Conservation (phyloP, 2,329 filamentous ascomycete genomes). For the Aschersonia sp. region DNA sequence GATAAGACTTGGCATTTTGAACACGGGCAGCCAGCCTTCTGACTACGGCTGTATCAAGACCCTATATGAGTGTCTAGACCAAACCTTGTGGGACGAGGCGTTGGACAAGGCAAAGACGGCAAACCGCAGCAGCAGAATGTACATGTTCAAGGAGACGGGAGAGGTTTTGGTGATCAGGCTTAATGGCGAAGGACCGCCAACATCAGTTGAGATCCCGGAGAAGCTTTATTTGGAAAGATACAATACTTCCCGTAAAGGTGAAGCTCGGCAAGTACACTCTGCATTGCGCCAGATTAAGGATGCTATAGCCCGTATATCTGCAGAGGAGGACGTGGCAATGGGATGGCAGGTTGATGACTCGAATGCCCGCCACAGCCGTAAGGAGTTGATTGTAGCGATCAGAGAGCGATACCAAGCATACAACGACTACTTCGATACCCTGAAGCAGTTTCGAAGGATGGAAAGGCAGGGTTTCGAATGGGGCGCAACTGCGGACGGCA, state of each 20-base stretch:
- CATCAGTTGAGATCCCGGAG: conserved; percentile 33
- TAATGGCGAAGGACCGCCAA: conserved; percentile 23
- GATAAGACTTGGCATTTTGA: conserved; percentile 26
- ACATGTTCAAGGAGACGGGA: conserved; percentile 28
- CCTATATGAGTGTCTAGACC: conserved; percentile 32
- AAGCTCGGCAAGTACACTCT: conserved; percentile 29
- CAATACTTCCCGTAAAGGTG: conserved; percentile 26
- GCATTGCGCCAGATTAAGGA: conserved; percentile 19
- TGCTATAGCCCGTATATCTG: conserved; percentile 9
- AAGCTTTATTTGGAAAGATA: conserved; percentile 42
- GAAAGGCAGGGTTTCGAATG: conserved; percentile 22
- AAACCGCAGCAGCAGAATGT: conserved; percentile 12
- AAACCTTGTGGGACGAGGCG: conserved; percentile 31
- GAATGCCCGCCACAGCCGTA: conserved; percentile 13
- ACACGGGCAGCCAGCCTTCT: conserved; percentile 20
- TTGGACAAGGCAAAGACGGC: not conserved
- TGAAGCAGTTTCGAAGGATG: conserved; percentile 21
- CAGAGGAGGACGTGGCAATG: conserved; percentile 12
- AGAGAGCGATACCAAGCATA: conserved; percentile 17
- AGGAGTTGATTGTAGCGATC: conserved; percentile 15
- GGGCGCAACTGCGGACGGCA: conserved; percentile 6
- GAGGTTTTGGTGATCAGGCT: conserved; percentile 36
- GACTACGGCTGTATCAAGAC: conserved; percentile 25
- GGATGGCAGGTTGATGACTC: conserved; percentile 11
- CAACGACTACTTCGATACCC: conserved; percentile 19